phyloP scores from a whole-genome alignment of 2,329 filamentous ascomycete genomes.

The Thielaviopsis ethacetica region DNA sequence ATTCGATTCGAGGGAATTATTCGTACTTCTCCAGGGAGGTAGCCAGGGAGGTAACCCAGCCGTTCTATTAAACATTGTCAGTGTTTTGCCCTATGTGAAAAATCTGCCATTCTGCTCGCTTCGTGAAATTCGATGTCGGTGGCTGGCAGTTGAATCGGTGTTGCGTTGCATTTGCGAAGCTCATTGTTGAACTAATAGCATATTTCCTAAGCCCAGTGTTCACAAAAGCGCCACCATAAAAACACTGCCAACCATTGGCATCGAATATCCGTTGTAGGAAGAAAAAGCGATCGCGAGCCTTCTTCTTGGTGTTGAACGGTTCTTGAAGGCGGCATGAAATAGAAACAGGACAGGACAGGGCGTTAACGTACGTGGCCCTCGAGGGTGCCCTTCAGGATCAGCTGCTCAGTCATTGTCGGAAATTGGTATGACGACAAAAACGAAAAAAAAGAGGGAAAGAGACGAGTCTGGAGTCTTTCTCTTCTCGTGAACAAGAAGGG shows the following conservation, averaged over 20 bases:
- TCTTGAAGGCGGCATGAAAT: conserved; percentile 1
- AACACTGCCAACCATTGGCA: not conserved
- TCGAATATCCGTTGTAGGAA: not conserved
- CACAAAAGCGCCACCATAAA: not conserved
- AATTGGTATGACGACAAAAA: conserved; percentile 10
- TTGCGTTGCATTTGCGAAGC: not conserved
- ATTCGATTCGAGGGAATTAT: conserved; percentile 8
- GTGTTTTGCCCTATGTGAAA: conserved; percentile 9
- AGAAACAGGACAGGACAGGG: conserved; percentile 10
- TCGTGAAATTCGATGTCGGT: not conserved
- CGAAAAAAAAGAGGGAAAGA: conserved; percentile 12
- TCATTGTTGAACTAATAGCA: not conserved
- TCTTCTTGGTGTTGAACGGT: not conserved
- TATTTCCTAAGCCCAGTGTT: not conserved
- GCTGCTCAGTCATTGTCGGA: conserved; percentile 64
- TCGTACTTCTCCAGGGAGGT: conserved; percentile 97
- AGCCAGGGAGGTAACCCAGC: conserved; percentile 97
- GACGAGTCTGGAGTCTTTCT: conserved; percentile 14
- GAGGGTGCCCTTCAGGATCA: conserved; percentile 91
- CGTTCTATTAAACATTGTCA: conserved; percentile 39
- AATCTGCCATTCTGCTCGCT: conserved; percentile 4
- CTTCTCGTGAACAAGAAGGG: conserved; percentile 12
- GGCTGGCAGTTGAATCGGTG: not conserved
- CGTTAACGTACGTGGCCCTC: conserved; percentile 69
- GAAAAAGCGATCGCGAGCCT: not conserved